Conservation (phyloP, 2,329 filamentous ascomycete genomes). For the Calonectria honghensis region DNA sequence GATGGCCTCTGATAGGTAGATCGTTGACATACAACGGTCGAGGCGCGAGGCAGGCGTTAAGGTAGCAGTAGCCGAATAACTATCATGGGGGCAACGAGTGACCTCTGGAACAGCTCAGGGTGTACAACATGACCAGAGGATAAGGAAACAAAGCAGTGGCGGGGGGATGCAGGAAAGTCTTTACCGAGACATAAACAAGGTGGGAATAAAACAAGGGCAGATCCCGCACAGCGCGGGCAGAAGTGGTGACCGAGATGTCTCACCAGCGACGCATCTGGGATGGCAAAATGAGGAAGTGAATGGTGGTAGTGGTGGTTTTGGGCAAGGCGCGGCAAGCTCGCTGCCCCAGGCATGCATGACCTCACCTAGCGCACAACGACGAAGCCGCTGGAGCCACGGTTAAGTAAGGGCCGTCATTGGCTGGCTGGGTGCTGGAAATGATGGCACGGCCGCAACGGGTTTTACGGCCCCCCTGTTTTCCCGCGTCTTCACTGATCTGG, state of each 20-base stretch:
- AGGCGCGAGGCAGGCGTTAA: conserved; percentile 33
- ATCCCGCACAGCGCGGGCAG: conserved; percentile 13
- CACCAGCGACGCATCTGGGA: conserved; percentile 19
- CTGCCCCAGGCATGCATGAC: conserved; percentile 39
- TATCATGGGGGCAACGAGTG: conserved; percentile 53
- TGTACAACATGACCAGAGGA: conserved; percentile 52
- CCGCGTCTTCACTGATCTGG: conserved; percentile 18
- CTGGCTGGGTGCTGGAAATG: conserved; percentile 15
- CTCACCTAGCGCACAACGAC: conserved; percentile 26
- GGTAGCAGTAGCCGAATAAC: conserved; percentile 41
- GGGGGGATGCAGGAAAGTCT: conserved; percentile 8
- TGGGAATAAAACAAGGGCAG: conserved; percentile 17
- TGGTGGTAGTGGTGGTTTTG: conserved; percentile 21
- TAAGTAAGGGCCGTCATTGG: conserved; percentile 9
- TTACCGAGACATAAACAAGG: conserved; percentile 26
- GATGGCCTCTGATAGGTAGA: conserved; percentile 12
- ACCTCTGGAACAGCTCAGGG: conserved; percentile 46
- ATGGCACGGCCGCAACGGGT: conserved; percentile 25
- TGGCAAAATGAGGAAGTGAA: conserved; percentile 6
- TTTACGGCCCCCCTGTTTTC: conserved; percentile 32
- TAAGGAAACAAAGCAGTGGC: conserved; percentile 36
- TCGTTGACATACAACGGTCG: conserved; percentile 28
- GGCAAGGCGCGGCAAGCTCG: conserved; percentile 21
- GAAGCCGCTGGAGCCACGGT: conserved; percentile 12
- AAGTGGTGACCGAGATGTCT: conserved; percentile 33